These are phyloP conservation scores for Durotheca rogersii DNA, from an alignment of 495 filamentous ascomycete species.

Conservation along the genomic window DNA sequence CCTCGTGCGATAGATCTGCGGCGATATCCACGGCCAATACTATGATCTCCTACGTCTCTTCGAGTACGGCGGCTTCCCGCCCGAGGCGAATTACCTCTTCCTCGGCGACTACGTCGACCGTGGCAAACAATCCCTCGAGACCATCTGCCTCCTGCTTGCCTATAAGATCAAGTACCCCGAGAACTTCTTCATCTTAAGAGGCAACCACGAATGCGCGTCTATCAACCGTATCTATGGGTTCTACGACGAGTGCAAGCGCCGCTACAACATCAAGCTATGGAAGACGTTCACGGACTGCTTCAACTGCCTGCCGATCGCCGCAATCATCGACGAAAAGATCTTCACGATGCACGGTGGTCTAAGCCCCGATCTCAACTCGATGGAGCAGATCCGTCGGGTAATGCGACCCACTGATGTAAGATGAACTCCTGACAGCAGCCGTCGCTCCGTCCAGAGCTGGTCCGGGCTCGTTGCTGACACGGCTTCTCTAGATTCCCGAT, in stretches of 20 bases:
- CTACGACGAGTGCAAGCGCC: conserved; percentile 98
- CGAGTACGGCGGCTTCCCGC: conserved; percentile 98
- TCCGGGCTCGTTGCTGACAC: conserved; percentile 32
- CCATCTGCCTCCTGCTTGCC: conserved; percentile 94
- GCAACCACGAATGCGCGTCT: conserved; percentile 98
- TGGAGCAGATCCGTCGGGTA: conserved; percentile 98
- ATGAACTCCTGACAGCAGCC: conserved; percentile 7
- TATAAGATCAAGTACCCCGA: conserved; percentile 99
- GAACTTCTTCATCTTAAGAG: conserved; percentile 98
- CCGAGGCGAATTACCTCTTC: conserved; percentile 99
- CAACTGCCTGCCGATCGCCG: conserved; percentile 99
- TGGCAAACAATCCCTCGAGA: conserved; percentile 99
- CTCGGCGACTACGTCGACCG: conserved; percentile 98
- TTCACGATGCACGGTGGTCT: conserved; percentile 99
- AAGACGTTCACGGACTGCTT: conserved; percentile 99
- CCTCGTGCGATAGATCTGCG: conserved; percentile 73
- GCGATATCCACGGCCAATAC: conserved; percentile 99
- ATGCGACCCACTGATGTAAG: conserved; percentile 99
- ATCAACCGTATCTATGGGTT: conserved; percentile 99
- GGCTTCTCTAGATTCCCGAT: conserved; percentile 80
- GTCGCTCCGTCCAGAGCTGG: no score
- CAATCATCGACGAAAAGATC: conserved; percentile 99
- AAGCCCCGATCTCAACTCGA: conserved; percentile 96
- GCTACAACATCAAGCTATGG: conserved; percentile 99
- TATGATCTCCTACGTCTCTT: conserved; percentile 97